Evolutionary conservation across 1,284 basidiomycete species (phyloP).

Genomic region (Tylopilus orsonianus): DNA sequence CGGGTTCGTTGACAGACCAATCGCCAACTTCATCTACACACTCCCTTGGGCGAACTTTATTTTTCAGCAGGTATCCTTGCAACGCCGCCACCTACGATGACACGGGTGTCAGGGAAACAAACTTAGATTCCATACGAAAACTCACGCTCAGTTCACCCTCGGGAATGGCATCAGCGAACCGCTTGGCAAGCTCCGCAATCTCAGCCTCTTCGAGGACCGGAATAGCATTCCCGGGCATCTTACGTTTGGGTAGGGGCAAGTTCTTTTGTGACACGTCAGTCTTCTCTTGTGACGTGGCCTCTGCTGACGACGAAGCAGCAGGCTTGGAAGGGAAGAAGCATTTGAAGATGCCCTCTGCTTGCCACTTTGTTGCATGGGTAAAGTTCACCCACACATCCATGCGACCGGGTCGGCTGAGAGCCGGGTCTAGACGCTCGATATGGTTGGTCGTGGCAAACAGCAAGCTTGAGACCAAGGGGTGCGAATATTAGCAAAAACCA

Average conservation of each 20-base stretch:
- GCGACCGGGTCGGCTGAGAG: conserved; percentile 75
- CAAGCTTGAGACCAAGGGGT: conserved; percentile 44
- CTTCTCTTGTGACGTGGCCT: conserved; percentile 26
- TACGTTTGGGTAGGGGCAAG: conserved; percentile 66
- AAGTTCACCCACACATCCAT: conserved; percentile 91
- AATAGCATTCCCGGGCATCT: conserved; percentile 53
- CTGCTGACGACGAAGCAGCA: conserved; percentile 20
- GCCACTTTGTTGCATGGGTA: conserved; percentile 82
- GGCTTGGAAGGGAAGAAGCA: conserved; percentile 81
- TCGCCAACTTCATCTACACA: conserved; percentile 75
- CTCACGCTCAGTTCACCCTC: conserved; percentile 80
- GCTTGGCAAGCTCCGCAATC: conserved; percentile 70
- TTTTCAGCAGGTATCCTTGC: conserved; percentile 82
- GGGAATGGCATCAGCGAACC: conserved; percentile 74
- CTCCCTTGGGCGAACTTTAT: conserved; percentile 80
- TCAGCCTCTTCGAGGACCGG: conserved; percentile 72
- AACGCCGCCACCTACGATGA: conserved; percentile 69
- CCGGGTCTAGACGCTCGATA: conserved; percentile 82
- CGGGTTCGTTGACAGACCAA: conserved; percentile 44
- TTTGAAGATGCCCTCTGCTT: conserved; percentile 87
- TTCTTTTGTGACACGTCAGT: conserved; percentile 61
- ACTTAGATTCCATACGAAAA: conserved; percentile 16
- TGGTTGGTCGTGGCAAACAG: conserved; percentile 84
- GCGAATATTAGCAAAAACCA: conserved; percentile 15
- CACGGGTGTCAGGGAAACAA: conserved; percentile 3